Evolutionary conservation across 805 yeast species (phyloP).

Genomic region (Barnettozyma sp.): DNA sequence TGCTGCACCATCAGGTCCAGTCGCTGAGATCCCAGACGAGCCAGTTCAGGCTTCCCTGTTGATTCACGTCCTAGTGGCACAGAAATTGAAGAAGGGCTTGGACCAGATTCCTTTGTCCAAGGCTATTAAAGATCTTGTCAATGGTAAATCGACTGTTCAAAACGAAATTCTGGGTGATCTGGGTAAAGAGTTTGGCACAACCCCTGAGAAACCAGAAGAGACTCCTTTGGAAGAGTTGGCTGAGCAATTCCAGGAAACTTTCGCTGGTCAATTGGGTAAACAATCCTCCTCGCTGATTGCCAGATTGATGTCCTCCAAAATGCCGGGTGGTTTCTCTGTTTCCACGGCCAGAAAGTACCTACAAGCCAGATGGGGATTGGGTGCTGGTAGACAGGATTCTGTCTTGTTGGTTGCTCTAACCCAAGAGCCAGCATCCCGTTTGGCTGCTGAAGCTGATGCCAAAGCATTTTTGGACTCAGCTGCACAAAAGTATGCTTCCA

Average conservation of each 20-base stretch:
- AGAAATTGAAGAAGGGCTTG: constrained; percentile 85
- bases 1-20: constrained; percentile 73
- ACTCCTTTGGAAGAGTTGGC: constrained; percentile 95
- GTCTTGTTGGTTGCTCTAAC: constrained; percentile 78
- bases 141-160: constrained; percentile 98
- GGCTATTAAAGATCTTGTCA: constrained; percentile 94
- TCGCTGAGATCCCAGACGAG: constrained; percentile 77
- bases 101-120: constrained; percentile 82
- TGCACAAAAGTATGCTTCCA: constrained; percentile 80
- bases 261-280: constrained; percentile 86
- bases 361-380: constrained; percentile 89
- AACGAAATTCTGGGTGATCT: constrained; percentile 97
- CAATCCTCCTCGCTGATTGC: constrained; percentile 85
- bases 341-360: constrained; percentile 89
- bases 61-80: constrained; percentile 87
- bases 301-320: constrained; percentile 89
- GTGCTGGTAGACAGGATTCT: constrained; percentile 90
- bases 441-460: constrained; percentile 83
- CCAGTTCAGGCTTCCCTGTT: constrained; percentile 81
- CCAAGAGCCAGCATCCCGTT: constrained; percentile 85
- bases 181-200: constrained; percentile 95
- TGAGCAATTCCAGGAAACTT: constrained; percentile 88
- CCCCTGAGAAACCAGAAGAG: constrained; percentile 99
- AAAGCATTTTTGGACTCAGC: constrained; percentile 77
- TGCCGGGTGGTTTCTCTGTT: constrained; percentile 99